These are phyloP conservation scores for Acmispon strigosus DNA, from an alignment of 306 rosid species.

Conservation along the genomic window DNA sequence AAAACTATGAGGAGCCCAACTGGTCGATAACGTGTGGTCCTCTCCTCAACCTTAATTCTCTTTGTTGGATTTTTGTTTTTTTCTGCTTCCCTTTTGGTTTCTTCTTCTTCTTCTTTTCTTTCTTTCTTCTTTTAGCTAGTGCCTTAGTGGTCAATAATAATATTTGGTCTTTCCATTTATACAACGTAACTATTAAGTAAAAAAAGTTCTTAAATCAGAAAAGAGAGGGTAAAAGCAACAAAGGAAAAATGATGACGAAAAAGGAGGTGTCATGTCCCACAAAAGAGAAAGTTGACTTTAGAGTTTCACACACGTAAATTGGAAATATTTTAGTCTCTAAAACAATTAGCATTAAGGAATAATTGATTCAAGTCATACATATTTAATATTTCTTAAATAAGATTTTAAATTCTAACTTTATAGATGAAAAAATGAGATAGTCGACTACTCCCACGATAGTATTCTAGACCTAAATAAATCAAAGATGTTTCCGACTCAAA, in stretches of 20 bases:
- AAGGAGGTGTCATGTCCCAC: background rate
- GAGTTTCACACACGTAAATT: background rate
- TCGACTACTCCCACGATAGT: no score
- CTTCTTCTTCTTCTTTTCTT: no score
- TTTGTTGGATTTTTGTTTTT: background rate
- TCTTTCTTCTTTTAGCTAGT: background rate
- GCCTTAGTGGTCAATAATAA: background rate
- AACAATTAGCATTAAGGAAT: background rate
- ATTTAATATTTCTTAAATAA: no score
- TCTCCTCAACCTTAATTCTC: background rate
- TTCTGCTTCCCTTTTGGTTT: background rate
- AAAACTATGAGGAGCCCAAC: background rate
- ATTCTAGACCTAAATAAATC: no score
- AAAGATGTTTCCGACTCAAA: no score
- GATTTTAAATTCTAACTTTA: no score
- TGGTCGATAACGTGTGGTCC: background rate
- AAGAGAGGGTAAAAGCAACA: background rate
- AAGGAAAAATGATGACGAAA: background rate
- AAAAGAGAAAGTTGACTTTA: conserved; percentile 3
- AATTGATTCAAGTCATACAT: no score
- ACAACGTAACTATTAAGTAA: background rate
- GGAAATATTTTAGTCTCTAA: background rate
- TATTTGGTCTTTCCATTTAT: background rate
- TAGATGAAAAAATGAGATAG: no score
- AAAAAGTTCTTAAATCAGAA: background rate